Evolutionary conservation across 2,329 filamentous ascomycete genomes (phyloP).

Genomic region (Microcyclosporella mali): DNA sequence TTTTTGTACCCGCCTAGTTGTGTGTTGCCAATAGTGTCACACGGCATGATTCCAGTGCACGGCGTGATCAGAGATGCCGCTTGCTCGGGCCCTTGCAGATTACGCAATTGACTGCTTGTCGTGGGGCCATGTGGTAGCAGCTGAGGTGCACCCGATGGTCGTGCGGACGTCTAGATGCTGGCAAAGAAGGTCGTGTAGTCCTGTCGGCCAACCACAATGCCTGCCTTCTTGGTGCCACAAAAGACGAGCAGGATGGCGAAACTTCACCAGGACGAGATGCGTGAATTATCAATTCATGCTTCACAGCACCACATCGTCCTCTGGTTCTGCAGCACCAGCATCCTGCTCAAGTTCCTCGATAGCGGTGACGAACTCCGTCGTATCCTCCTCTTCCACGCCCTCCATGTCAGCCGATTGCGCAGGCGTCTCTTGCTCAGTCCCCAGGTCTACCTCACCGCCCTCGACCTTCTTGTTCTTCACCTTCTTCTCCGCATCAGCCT

Average conservation of each 20-base stretch:
- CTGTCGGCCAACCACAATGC: too few relatives aligned
- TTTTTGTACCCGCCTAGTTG: too few relatives aligned
- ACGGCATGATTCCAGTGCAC: background rate
- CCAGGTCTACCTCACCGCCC: conserved; percentile 6
- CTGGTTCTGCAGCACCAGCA: background rate
- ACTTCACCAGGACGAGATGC: too few relatives aligned
- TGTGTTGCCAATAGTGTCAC: too few relatives aligned
- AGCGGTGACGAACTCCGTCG: background rate
- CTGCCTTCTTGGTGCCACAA: too few relatives aligned
- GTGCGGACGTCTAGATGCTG: too few relatives aligned
- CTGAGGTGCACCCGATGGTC: background rate
- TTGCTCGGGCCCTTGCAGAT: background rate
- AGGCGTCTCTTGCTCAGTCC: conserved; percentile 4
- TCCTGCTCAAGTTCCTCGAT: background rate
- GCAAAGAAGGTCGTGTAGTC: too few relatives aligned
- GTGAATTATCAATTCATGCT: background rate
- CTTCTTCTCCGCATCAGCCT: conserved; percentile 11
- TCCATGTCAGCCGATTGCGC: conserved; percentile 7
- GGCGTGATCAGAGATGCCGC: background rate
- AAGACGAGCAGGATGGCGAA: too few relatives aligned
- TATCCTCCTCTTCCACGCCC: conserved; percentile 4
- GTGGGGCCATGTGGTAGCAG: background rate
- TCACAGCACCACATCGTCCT: conserved; percentile 4
- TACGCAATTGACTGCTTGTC: background rate
- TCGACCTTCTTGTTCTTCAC: conserved; percentile 6